Evolutionary conservation across 2,329 filamentous ascomycete genomes (phyloP), one percentile per base, ranked within the genome.

Genomic region (Blumeria graminis): DNA sequence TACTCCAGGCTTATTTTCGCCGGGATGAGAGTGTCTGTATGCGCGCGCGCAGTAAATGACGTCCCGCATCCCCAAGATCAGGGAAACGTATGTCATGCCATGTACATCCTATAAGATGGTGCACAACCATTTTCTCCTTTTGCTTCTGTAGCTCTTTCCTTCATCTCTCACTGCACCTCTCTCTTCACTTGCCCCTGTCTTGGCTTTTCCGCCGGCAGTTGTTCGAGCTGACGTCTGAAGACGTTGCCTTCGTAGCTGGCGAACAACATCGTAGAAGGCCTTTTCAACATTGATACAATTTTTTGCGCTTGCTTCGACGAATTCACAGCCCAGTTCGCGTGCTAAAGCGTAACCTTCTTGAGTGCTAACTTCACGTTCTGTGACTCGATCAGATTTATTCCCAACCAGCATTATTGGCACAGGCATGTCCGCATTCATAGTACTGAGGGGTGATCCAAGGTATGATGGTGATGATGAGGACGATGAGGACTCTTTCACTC

Each of bases 201-300:
- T 56, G 11, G 60, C 62, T 57, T 61, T 64, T 38, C 62, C 61
- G 32, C 59, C 58, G 53, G 59, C 57, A 43, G 57, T 52, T 38
- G 59, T 57, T 55, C 58, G 59, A 43, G 59, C 56, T 34, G 56
- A 61, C 39, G 46, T 62, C 52, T 63, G 61, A 61, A 86, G 81
- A 64, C 86, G 77, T 70, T 94, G 88, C 64, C 85, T 80, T 63
- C 92, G 82, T 61, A 98, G 74, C 68, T 92, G 86, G 62, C 92
- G 76, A 56, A 96, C 92, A 7, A 98, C 92, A 66, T 98, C 92
- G 70, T 94, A 96, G 67, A 98, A 96, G 35, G 88, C 90, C 74
- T 94, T 96, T 70, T 94, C 92, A 56, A 95, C 90, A 65, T 96
- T 95, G 74, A 95, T 88, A 71, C 89, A 94, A 68, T 94, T 95